Evolutionary conservation across 2,329 filamentous ascomycete genomes (phyloP), one percentile per base, ranked within the genome.

Genomic region (Aspergillus bombycis): DNA sequence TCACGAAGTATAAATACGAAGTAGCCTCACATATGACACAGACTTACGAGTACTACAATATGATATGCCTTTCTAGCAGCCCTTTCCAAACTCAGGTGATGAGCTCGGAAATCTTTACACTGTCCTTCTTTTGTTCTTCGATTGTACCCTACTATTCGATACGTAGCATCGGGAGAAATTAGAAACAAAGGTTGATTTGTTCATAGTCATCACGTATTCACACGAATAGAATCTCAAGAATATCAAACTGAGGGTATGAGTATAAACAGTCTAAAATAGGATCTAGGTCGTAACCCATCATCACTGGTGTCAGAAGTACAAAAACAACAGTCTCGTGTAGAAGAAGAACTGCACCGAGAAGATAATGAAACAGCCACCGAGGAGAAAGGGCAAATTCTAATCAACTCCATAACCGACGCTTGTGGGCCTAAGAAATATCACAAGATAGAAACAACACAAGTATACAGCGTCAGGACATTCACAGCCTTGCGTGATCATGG

Each of bases 401-500:
- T 3, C 38, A 56, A 61, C 52, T 55, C 41, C 58, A 61, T 26
- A 41, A 41, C 53, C 23, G 46, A 43, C 38, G 34, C 46, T 45
- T 14, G n/a, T 57, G 34, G 30, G 16, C 38, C 16, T 9, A 46
- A 41, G 48, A 57, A 34, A 58, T 30, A 56, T 21, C 14, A 21
- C 36, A 54, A 32, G 28, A n/a, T 16, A 16, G 26, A 19, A 38
- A 19, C 21, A 19, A 30, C 7, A 52, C 8, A 19, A 50, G 9
- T 26, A 19, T 52, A 52, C 16, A 32, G 19, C 10, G n/a, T 32
- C 1, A 23, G 3, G 38, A 14, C 16, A 34, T 21, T 52, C 43
- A 41, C 28, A 41, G n/a, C 70, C 62, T 73, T 32, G 76, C 60
- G 50, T 74, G 67, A 62, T 71, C 68, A 53, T 74, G 71, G 59